Base-by-base conservation (phyloP, 1,284 basidiomycete species). In the Rhodotorula sp. region DNA sequence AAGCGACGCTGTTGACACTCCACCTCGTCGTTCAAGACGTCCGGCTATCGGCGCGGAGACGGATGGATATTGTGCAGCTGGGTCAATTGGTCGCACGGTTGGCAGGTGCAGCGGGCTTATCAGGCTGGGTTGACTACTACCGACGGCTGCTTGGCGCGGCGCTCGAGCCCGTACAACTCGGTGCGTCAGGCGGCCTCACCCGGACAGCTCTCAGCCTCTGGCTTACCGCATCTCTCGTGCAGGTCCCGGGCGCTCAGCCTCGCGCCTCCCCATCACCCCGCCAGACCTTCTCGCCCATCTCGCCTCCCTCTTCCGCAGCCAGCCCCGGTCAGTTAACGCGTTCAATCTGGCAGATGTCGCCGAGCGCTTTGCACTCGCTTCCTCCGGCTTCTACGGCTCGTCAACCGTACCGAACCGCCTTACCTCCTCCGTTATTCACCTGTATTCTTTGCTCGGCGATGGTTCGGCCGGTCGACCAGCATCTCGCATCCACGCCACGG, bases 91-190 rank as follows among this genome's bases (percentile, higher is more conserved):
- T 94, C 11, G 86, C 87, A 67, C 82, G 84, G 2, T 80, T 94
- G n/a, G 89, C 90, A 4, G 77, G 83, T 13, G 80, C 66, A 1
- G 36, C 86, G 20, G 85, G 90, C 9, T 84, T 89, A 34, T 85
- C 85, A 0, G 90, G 91, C 76, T 96, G 92, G 90, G 85, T 86
- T 3, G 92, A 95, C 39, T 52, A 54, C 79, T 93, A 92, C 77
- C 92, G 91, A 90, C 88, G 72, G 30, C 20, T 47, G 20, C 29
- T 47, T 13, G 57, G 44, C 1, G 8, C 44, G 79, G 82, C 39
- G 77, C 80, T 58, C 27, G 60, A 51, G 24, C 57, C 39, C 22
- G 30, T 30, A 24, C 2, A 47, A 29, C 5, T 24, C 7, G 20
- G 56, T 53, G 46, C 58, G 52, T n/a, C n/a, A n/a, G n/a, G n/a